A percentile compares a stretch with the other conserved stretches of the same genome.
These are phyloP conservation scores for Leishmania arabica DNA, from an alignment of 208 protist species.

Conservation along the genomic window DNA sequence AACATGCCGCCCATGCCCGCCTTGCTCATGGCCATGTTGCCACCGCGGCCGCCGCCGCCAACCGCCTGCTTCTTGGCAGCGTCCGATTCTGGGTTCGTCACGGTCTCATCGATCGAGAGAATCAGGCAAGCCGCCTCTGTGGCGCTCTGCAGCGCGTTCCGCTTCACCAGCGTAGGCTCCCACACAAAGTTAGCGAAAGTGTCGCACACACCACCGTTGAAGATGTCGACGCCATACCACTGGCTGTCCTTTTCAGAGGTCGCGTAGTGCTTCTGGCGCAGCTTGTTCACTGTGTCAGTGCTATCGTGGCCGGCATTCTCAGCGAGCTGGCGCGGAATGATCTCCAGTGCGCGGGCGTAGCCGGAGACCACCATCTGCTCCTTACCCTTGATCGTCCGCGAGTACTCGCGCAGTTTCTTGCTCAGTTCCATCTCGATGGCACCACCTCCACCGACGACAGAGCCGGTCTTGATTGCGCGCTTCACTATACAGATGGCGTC, in stretches of 20 bases:
- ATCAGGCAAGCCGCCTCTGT: slow-evolving; percentile 99
- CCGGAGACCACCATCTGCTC: slow-evolving; percentile 98
- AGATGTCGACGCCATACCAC: slow-evolving; percentile 99
- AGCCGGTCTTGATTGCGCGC: slow-evolving; percentile 96
- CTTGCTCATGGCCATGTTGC: slow-evolving; percentile 88
- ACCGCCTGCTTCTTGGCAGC: slow-evolving; percentile 87
- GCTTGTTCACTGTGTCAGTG: slow-evolving; percentile 99
- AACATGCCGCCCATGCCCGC: slow-evolving; percentile 94
- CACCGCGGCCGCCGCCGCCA: slow-evolving; percentile 55
- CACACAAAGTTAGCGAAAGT: slow-evolving; percentile 98
- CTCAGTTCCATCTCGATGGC: slow-evolving; percentile 99
- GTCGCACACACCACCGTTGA: slow-evolving; percentile 98
- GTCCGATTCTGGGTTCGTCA: slow-evolving; percentile 95
- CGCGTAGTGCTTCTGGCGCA: slow-evolving; percentile 97
- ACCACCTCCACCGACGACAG: slow-evolving; percentile 99
- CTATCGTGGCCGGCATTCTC: slow-evolving; percentile 99
- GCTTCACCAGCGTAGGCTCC: slow-evolving; percentile 99
- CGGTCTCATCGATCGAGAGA: slow-evolving; percentile 99
- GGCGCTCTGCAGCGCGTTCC: slow-evolving; percentile 98
- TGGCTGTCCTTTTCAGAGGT: slow-evolving; percentile 38
- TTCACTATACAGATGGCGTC: slow-evolving; percentile 99
- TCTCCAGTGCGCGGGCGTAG: slow-evolving; percentile 99
- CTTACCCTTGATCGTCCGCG: slow-evolving; percentile 98
- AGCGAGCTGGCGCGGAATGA: slow-evolving; percentile 98
- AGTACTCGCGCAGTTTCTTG: slow-evolving; percentile 96